Conservation (phyloP, 2,329 filamentous ascomycete species). For the Pleomassaria siparia region DNA sequence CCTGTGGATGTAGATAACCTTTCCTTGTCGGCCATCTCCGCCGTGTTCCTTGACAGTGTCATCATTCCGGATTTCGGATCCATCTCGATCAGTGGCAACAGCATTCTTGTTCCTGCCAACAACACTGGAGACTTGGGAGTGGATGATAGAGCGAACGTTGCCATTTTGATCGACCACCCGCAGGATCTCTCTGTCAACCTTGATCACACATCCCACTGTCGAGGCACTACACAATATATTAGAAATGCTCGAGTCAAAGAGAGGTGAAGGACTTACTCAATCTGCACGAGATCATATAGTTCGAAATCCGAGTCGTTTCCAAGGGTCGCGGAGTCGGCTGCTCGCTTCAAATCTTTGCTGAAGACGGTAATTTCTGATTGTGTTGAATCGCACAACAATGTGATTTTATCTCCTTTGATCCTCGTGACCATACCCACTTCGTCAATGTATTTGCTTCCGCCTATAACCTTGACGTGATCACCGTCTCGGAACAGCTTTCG, state of each 20-base stretch:
- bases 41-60: conserved; percentile 90
- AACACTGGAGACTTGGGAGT: conserved; percentile 89
- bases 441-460: conserved; percentile 89
- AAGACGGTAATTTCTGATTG: conserved; percentile 96
- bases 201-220: conserved; percentile 90
- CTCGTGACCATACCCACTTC: conserved; percentile 97
- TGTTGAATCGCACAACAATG: conserved; percentile 87
- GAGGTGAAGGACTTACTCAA: conserved; percentile 62
- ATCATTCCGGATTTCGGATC: conserved; percentile 86
- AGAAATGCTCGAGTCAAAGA: conserved; percentile 5
- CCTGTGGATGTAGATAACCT: conserved; percentile 90
- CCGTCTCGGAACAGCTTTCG: conserved; percentile 91
- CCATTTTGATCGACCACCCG: conserved; percentile 90
- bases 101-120: conserved; percentile 79
- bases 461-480: conserved; percentile 98
- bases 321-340: conserved; percentile 86
- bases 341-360: conserved; percentile 92
- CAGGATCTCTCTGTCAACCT: conserved; percentile 91
- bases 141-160: conserved; percentile 77
- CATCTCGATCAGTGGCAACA: conserved; percentile 89
- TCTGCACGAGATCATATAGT: conserved; percentile 89
- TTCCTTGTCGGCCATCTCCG: conserved; percentile 81
- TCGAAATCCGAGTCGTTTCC: conserved; percentile 85
- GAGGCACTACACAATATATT: conserved; percentile 57
- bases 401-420: conserved; percentile 89